A percentile compares a stretch with the other conserved stretches of the same genome.
Evolutionary conservation across 2,329 filamentous ascomycete genomes (phyloP).

Genomic region (Pestalotiopsis sp.): DNA sequence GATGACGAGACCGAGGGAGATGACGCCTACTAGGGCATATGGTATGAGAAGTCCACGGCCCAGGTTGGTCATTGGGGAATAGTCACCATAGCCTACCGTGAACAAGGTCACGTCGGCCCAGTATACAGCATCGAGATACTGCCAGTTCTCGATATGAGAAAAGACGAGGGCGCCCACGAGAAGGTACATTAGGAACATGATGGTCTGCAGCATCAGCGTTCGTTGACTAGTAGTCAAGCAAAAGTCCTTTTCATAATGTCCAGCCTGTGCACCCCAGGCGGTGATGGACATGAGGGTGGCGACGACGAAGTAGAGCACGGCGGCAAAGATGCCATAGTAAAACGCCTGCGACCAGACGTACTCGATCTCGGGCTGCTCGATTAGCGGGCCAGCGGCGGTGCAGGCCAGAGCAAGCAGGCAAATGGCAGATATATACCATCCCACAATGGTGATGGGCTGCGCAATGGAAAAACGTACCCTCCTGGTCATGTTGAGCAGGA

Average conservation of each 20-base stretch:
- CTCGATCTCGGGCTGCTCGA: constrained; percentile 39
- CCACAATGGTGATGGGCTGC: constrained; percentile 77
- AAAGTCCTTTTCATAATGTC: constrained; percentile 78
- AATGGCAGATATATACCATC: constrained; percentile 71
- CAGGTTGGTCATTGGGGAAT: constrained; percentile 46
- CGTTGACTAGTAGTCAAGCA: constrained; percentile 76
- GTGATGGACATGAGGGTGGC: constrained; percentile 77
- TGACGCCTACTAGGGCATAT: constrained; percentile 79
- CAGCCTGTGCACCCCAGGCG: constrained; percentile 69
- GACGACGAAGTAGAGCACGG: constrained; percentile 76
- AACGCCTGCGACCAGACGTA: constrained; percentile 78
- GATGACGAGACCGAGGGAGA: constrained; percentile 79
- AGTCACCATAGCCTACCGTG: constrained; percentile 65
- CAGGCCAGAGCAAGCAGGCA: constrained; percentile 66
- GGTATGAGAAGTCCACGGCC: constrained; percentile 76
- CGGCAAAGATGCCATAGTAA: constrained; percentile 82
- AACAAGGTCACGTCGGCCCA: constrained; percentile 75
- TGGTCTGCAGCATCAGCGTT: constrained; percentile 88
- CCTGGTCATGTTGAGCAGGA: constrained; percentile 85
- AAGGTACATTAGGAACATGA: constrained; percentile 80
- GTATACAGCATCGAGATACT: constrained; percentile 76
- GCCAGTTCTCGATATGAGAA: constrained; percentile 69
- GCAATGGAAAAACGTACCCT: constrained; percentile 79
- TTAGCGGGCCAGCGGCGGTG: constrained; percentile 62
- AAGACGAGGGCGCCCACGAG: constrained; percentile 77